Conservation (phyloP, 139 green algal species). For the Asterochloris erici region DNA sequence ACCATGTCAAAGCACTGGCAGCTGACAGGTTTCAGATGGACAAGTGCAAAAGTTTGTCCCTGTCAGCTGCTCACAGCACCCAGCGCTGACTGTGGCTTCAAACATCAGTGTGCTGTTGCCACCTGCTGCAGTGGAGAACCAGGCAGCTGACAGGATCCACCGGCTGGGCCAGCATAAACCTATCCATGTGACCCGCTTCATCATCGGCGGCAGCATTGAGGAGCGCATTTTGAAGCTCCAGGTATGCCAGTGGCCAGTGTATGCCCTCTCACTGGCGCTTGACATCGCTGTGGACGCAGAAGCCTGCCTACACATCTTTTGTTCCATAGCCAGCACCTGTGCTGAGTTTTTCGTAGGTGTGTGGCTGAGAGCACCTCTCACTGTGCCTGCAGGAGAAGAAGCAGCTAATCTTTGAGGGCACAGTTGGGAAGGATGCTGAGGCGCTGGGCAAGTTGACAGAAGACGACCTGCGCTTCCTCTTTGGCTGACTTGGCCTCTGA, state of each 20-base stretch:
- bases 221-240: conserved; percentile 93
- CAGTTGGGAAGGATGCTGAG: conserved; percentile 74
- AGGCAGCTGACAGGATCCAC: conserved; percentile 59
- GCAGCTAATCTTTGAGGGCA: conserved; percentile 86
- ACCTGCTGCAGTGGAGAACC: conserved; percentile 10
- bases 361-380: background rate
- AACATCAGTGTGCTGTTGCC: background rate
- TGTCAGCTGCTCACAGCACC: background rate
- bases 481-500: conserved; percentile 40
- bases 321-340: background rate
- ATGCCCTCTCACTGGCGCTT: background rate
- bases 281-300: background rate
- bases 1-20: too few species aligned
- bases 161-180: conserved; percentile 82
- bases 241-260: conserved; percentile 4
- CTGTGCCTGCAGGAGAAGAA: conserved; percentile 73
- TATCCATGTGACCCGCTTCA: conserved; percentile 75
- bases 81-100: background rate
- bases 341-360: background rate
- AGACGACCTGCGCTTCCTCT: conserved; percentile 91
- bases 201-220: conserved; percentile 88
- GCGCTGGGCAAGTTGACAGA: conserved; percentile 81
- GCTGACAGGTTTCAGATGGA: too few species aligned
- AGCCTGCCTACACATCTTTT: background rate
- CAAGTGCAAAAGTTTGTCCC: background rate